These are phyloP conservation scores for Nemania sp. DNA, from an alignment of 2,329 filamentous ascomycete species.

Conservation along the genomic window DNA sequence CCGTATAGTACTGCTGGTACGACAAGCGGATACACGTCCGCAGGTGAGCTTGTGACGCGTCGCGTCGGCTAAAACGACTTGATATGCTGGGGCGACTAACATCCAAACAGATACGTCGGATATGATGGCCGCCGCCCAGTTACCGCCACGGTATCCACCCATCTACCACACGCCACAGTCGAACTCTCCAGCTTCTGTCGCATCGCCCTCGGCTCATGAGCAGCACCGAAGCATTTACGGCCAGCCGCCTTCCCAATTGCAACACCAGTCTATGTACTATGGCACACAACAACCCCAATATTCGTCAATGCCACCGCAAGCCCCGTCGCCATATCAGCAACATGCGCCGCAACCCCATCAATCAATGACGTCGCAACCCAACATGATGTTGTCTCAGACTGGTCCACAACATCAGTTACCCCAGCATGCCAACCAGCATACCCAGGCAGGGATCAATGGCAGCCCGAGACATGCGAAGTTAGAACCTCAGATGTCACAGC, in stretches of 20 bases:
- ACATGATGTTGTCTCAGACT: slow-evolving; percentile 68
- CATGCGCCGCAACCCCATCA: slow-evolving; percentile 59
- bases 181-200: slow-evolving; percentile 90
- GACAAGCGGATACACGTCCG: slow-evolving; percentile 82
- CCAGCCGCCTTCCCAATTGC: slow-evolving; percentile 75
- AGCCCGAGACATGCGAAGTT: slow-evolving; percentile 66
- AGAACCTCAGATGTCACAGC: slow-evolving; percentile 62
- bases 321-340: slow-evolving; percentile 63
- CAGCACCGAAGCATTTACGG: slow-evolving; percentile 86
- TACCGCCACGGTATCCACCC: slow-evolving; percentile 83
- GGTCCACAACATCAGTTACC: slow-evolving; percentile 60
- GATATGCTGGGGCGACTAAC: slow-evolving; percentile 26
- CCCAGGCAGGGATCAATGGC: slow-evolving; percentile 59
- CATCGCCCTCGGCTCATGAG: slow-evolving; percentile 86
- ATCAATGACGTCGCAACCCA: slow-evolving; percentile 66
- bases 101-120: slow-evolving; percentile 57
- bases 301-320: slow-evolving; percentile 67
- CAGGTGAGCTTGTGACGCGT: slow-evolving; percentile 63
- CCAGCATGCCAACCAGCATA: slow-evolving; percentile 62
- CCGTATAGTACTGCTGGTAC: slow-evolving; percentile 83
- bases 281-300: slow-evolving; percentile 61
- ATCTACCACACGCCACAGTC: slow-evolving; percentile 97
- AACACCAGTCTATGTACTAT: slow-evolving; percentile 82
- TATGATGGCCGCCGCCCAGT: slow-evolving; percentile 67
- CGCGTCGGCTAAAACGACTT: slow-evolving; percentile 15